Evolutionary conservation across 1,139 yeast species (phyloP).

Genomic region (Geotrichum europaeum): DNA sequence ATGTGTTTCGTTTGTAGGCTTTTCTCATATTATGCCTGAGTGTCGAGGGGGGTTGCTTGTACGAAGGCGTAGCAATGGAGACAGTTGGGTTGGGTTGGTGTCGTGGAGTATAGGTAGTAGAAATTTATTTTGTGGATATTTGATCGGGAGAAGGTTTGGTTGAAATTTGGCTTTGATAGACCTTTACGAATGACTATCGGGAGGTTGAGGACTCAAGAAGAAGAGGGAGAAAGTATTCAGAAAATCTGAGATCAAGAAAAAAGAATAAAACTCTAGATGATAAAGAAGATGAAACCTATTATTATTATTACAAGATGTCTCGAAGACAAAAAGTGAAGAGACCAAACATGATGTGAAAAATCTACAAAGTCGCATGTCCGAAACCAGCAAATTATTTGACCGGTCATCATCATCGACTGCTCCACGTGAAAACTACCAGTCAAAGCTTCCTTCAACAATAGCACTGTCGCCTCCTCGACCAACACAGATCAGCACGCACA

Average conservation of each 20-base stretch:
- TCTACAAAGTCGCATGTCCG: background rate
- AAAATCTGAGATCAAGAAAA: background rate
- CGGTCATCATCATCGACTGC: background rate
- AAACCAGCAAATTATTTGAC: background rate
- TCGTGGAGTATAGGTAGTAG: background rate
- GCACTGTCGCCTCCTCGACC: background rate
- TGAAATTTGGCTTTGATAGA: background rate
- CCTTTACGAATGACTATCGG: background rate
- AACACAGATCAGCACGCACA: background rate
- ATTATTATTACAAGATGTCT: background rate
- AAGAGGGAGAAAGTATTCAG: background rate
- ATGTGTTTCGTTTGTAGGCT: conserved; percentile 1
- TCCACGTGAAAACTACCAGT: conserved; percentile 1
- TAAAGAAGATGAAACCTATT: background rate
- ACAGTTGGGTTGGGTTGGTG: background rate
- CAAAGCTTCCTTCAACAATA: background rate
- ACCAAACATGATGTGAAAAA: background rate
- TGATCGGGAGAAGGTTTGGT: background rate
- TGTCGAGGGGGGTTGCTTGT: background rate
- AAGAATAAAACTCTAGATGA: background rate
- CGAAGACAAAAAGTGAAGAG: background rate
- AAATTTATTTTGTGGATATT: background rate
- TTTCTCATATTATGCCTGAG: conserved; percentile 13
- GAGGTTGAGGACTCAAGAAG: background rate
- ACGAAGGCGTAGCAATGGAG: background rate